Base-by-base conservation (phyloP, 176 grass and related monocot species). In the Poa annua region DNA sequence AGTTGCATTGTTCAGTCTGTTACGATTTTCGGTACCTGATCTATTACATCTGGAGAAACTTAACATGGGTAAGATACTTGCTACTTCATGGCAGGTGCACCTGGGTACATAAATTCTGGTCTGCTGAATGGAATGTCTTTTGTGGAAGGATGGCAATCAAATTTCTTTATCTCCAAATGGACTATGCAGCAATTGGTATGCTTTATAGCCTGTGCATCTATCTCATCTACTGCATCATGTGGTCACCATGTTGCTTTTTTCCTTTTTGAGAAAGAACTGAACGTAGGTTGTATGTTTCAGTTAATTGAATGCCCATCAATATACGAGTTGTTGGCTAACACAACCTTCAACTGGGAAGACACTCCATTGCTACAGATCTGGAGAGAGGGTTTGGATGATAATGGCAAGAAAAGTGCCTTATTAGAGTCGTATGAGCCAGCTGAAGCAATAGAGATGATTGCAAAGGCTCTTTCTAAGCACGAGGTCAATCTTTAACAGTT, bases 131-230 rank as follows among this genome's bases (percentile, higher is more conserved):
- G 96, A 63, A 93, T 90, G 85, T 98, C 96, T 77, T 95, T 98
- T 65, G 92, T 98, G 21, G 92, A 98, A 93, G 96, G 96, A 73
- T 98, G 93, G 89, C 87, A 95, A 80, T 90, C 84, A 38, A 93
- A 88, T 38, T 98, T 98, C 89, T 98, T 98, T 80, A 93, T 95
- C 80, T 91, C 92, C 76, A 98, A 93, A 75, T 93, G 96, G 96
- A 92, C 91, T 49, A 98, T 98, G 92, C 96, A 98, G 87, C 92
- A 95, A 83, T 86, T 98, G 90, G 96, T 98, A 95, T 88, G 26
- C 36, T 66, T 91, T 81, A 33, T 74, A 78, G 55, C 39, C 53
- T 66, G 54, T 63, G 6, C n/a, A 39, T 83, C 36, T 36, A 42
- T 83, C 68, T 55, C 32, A 53, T 63, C 57, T 3, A 78, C 10